Evolutionary conservation across 345 rosid genomes (phyloP).

Genomic region (Lepidium didymum): DNA sequence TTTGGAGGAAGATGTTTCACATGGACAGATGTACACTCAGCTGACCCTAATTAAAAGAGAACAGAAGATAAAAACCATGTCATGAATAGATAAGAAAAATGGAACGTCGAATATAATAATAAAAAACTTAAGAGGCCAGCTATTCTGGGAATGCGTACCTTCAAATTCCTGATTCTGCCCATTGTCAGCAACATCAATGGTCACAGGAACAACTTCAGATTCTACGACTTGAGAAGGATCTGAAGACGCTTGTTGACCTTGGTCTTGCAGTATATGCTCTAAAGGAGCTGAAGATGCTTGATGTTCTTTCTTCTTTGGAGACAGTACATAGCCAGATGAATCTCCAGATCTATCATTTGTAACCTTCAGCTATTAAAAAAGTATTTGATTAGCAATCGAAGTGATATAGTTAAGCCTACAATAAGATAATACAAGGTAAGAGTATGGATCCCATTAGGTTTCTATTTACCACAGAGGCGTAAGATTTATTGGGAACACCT

Average conservation of each 20-base stretch:
- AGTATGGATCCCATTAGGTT: background rate
- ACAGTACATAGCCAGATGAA: background rate
- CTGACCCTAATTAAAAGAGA: constrained; percentile 19
- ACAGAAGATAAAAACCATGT: background rate
- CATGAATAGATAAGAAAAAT: background rate
- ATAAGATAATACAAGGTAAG: background rate
- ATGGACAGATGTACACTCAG: constrained; percentile 72
- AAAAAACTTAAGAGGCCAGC: background rate
- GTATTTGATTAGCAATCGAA: background rate
- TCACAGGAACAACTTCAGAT: constrained; percentile 9
- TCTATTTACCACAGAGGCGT: constrained; percentile 23
- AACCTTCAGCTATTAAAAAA: constrained; percentile 9
- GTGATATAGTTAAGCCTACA: background rate
- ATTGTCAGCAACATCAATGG: constrained; percentile 35
- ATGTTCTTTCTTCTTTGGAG: constrained; percentile 11
- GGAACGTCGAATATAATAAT: background rate
- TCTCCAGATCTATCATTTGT: constrained; percentile 2
- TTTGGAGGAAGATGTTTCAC: constrained; percentile 69
- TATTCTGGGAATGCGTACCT: constrained; percentile 26
- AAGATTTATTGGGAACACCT: constrained; percentile 19
- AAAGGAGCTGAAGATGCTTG: constrained; percentile 6
- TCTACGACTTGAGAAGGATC: constrained; percentile 15
- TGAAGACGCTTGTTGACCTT: background rate
- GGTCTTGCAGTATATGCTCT: background rate
- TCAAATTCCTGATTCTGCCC: constrained; percentile 46